Evolutionary conservation across 768 basidiomycete genomes (phyloP).

Genomic region (Amanita pallidorosea): DNA sequence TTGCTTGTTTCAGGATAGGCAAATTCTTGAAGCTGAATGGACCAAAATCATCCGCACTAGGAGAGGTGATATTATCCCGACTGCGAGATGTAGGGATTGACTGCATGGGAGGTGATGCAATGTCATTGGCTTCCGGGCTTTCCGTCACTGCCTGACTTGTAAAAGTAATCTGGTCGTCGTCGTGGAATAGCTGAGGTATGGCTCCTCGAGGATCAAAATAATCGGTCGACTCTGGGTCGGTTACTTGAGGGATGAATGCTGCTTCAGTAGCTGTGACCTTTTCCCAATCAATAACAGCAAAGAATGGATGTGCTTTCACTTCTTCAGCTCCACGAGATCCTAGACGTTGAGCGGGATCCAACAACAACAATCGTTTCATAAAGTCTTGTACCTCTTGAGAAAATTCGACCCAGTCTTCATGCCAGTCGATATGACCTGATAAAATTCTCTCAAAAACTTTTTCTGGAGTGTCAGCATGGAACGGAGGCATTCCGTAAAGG

Average conservation of each 20-base stretch:
- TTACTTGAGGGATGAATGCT: slow-evolving; percentile 90
- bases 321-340: slow-evolving; percentile 85
- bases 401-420: slow-evolving; percentile 85
- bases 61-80: slow-evolving; percentile 35
- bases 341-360: slow-evolving; percentile 69
- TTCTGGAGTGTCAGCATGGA: slow-evolving; percentile 95
- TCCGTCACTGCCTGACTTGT: slow-evolving; percentile 40
- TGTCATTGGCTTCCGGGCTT: slow-evolving; percentile 25
- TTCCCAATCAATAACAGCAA: slow-evolving; percentile 88
- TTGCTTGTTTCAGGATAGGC: slow-evolving; percentile 92
- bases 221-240: slow-evolving; percentile 97
- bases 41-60: slow-evolving; percentile 85
- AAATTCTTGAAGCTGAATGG: slow-evolving; percentile 98
- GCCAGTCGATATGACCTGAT: slow-evolving; percentile 90
- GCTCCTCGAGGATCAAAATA: slow-evolving; percentile 98
- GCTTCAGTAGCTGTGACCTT: slow-evolving; percentile 82
- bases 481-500: slow-evolving; percentile 92
- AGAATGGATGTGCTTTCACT: slow-evolving; percentile 87
- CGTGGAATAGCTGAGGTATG: slow-evolving; percentile 81
- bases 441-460: slow-evolving; percentile 98
- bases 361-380: slow-evolving; percentile 76
- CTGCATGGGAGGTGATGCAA: slow-evolving; percentile 29
- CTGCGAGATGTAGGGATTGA: slow-evolving; percentile 27
- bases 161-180: slow-evolving; percentile 61
- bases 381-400: slow-evolving; percentile 84